phyloP scores from a whole-genome alignment of 1,284 basidiomycete species.

The Golubevia sp. region DNA sequence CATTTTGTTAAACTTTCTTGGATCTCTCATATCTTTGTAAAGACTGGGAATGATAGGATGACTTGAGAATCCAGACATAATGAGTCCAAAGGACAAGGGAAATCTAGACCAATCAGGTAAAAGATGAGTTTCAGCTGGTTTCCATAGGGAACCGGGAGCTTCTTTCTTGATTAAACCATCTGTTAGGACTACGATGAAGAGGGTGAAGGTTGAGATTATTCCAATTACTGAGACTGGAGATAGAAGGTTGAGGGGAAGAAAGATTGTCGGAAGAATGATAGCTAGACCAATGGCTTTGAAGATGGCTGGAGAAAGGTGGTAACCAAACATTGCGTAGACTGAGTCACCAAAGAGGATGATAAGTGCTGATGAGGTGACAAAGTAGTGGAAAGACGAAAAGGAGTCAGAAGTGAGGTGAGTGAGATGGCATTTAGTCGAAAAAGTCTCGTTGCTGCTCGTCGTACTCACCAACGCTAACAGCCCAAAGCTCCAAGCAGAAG shows the following conservation, averaged over 20 bases:
- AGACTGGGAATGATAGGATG: conserved; percentile 91
- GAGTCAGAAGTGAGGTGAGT: conserved; percentile 17
- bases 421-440: too few relatives aligned
- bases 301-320: conserved; percentile 4
- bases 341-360: conserved; percentile 55
- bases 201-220: conserved; percentile 74
- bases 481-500: conserved; percentile 57
- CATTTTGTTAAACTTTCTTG: conserved; percentile 79
- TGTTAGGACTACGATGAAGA: conserved; percentile 78
- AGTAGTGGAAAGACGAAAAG: conserved; percentile 1
- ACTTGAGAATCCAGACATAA: conserved; percentile 96
- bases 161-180: conserved; percentile 82
- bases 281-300: conserved; percentile 46
- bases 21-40: conserved; percentile 86
- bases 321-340: conserved; percentile 27
- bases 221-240: conserved; percentile 53
- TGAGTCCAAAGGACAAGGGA: conserved; percentile 76
- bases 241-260: conserved; percentile 44
- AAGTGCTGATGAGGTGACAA: conserved; percentile 22
- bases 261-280: conserved; percentile 45
- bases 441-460: too few relatives aligned
- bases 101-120: conserved; percentile 67
- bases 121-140: conserved; percentile 74
- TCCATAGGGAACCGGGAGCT: conserved; percentile 80
- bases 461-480: conserved; percentile 36